Conservation (phyloP, 495 filamentous ascomycete species). For the Geopyxis carbonaria region DNA sequence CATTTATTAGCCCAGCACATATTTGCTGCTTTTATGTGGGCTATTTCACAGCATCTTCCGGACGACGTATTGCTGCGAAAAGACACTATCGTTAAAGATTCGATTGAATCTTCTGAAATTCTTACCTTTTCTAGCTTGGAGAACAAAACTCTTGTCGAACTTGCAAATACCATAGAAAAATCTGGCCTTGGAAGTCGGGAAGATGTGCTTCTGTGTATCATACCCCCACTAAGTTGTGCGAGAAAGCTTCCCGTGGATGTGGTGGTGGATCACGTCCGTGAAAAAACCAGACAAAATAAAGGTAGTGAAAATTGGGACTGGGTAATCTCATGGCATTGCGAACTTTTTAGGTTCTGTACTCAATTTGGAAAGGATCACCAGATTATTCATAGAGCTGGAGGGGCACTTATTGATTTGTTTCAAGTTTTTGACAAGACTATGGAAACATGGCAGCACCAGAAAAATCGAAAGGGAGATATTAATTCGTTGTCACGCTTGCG, state of each 20-base stretch:
- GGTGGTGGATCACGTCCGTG: conserved; percentile 2
- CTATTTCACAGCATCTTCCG: neutral
- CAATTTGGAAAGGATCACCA: neutral
- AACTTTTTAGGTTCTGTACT: neutral
- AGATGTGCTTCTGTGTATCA: conserved; percentile 1
- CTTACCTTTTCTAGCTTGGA: neutral
- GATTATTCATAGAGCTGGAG: neutral
- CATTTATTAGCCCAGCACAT: conserved; percentile 13
- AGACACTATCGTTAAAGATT: neutral
- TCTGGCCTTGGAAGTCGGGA: conserved; percentile 2
- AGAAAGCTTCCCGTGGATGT: conserved; percentile 1
- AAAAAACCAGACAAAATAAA: neutral
- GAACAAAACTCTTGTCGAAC: conserved; percentile 1
- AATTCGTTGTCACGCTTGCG: neutral
- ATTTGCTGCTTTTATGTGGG: conserved; percentile 16
- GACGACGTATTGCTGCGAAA: neutral
- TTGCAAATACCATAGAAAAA: neutral
- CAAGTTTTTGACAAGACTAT: neutral
- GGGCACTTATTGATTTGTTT: neutral
- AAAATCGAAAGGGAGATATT: neutral
- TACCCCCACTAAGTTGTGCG: conserved; percentile 4
- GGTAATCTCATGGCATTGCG: neutral
- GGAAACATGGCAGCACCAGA: neutral
- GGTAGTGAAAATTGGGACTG: neutral
- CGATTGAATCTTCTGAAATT: neutral